These are phyloP conservation scores for Macrolepiota dolichaula DNA, from an alignment of 768 basidiomycete genomes.

Conservation along the genomic window DNA sequence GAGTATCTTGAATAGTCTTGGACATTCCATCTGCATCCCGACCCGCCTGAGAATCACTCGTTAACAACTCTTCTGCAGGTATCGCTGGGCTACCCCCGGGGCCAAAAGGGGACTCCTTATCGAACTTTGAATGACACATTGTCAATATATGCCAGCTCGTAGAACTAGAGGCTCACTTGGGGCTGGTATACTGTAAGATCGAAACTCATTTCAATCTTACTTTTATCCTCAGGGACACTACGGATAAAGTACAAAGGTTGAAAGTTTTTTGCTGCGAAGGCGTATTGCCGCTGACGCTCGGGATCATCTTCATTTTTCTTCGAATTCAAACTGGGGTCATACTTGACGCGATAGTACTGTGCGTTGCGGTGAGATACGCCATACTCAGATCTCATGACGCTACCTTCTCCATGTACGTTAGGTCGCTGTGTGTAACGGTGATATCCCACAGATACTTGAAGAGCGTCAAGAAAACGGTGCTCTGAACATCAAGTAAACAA, in stretches of 20 bases:
- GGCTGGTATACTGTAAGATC: slow-evolving; percentile 47
- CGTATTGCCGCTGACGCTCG: slow-evolving; percentile 8
- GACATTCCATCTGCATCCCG: neutral
- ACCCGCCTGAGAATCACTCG: neutral
- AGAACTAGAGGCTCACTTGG: slow-evolving; percentile 25
- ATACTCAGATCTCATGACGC: neutral
- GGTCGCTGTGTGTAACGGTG: slow-evolving; percentile 38
- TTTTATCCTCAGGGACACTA: slow-evolving; percentile 38
- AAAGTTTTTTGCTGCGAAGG: slow-evolving; percentile 20
- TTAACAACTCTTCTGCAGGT: neutral
- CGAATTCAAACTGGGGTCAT: slow-evolving; percentile 28
- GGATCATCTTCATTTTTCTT: slow-evolving; percentile 22
- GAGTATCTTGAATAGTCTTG: too few species aligned
- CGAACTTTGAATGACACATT: neutral
- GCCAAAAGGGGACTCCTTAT: neutral
- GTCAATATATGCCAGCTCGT: neutral
- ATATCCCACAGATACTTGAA: slow-evolving; percentile 31
- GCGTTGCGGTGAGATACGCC: neutral
- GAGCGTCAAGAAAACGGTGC: neutral
- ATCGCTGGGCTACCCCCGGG: neutral
- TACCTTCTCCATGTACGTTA: slow-evolving; percentile 44
- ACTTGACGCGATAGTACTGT: slow-evolving; percentile 38
- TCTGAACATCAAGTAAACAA: neutral
- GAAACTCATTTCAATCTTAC: slow-evolving; percentile 52
- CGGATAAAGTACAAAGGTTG: slow-evolving; percentile 44